Conservation (phyloP, 139 green algal genomes). For the Astrephomene gubernaculifera region DNA sequence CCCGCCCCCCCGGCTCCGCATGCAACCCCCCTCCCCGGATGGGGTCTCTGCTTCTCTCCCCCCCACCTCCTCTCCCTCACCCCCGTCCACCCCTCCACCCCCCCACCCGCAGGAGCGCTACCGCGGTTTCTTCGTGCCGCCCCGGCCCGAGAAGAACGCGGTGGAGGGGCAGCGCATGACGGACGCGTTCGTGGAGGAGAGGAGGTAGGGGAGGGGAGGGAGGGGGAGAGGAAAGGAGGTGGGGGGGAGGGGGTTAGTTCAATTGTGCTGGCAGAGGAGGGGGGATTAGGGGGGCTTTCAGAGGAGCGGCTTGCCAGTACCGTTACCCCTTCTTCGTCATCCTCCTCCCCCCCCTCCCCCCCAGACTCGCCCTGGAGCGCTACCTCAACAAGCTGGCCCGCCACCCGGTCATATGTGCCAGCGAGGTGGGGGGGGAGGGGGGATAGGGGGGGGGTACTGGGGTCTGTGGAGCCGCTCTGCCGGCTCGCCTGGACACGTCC, state of each 20-base stretch:
- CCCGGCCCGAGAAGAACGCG: conserved; percentile 87
- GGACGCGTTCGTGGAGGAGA: conserved; percentile 87
- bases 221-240: background rate
- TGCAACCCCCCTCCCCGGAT: no score
- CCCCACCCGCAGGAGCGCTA: conserved; percentile 46
- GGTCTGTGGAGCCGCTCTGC: no score
- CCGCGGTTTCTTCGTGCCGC: conserved; percentile 81
- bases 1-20: background rate
- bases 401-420: conserved; percentile 79
- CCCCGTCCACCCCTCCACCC: background rate
- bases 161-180: conserved; percentile 81
- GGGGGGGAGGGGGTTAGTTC: background rate
- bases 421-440: conserved; percentile 54
- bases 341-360: background rate
- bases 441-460: no score
- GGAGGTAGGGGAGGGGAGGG: conserved; percentile 44
- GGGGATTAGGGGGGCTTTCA: no score
- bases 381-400: conserved; percentile 85
- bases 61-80: background rate
- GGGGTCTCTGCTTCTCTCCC: no score
- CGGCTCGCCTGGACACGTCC: no score
- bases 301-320: background rate
- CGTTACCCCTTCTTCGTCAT: background rate
- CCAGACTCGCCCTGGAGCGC: conserved; percentile 77
- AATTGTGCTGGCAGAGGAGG: no score